Conservation (phyloP, 352 stramenopile genomes). For the Stramenopiles sp. region DNA sequence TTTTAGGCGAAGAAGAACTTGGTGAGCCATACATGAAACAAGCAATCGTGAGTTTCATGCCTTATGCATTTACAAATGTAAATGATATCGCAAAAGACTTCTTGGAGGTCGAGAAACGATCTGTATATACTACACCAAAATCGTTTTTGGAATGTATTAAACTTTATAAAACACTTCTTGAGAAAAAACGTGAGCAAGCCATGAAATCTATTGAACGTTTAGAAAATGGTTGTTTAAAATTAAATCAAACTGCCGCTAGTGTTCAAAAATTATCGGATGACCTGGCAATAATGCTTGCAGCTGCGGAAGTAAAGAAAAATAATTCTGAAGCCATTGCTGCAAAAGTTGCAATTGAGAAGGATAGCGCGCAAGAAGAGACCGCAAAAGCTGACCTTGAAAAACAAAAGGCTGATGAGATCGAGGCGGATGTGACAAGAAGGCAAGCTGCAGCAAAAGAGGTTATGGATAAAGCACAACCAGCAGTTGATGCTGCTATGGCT, state of each 20-base stretch:
- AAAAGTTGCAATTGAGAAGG: constrained; percentile 80
- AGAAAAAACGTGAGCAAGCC: constrained; percentile 77
- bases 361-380: constrained; percentile 62
- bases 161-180: constrained; percentile 90
- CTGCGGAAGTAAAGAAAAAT: constrained; percentile 82
- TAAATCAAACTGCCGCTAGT: constrained; percentile 82
- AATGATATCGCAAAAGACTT: constrained; percentile 79
- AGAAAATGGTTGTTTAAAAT: constrained; percentile 80
- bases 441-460: constrained; percentile 79
- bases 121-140: constrained; percentile 97
- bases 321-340: constrained; percentile 77
- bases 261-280: constrained; percentile 78
- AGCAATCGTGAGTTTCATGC: constrained; percentile 85
- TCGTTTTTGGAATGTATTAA: constrained; percentile 91
- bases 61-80: constrained; percentile 87
- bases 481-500: constrained; percentile 79
- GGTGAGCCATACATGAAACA: constrained; percentile 49
- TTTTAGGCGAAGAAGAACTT: constrained; percentile 83
- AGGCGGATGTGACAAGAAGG: constrained; percentile 70
- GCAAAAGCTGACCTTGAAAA: constrained; percentile 61
- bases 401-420: constrained; percentile 66
- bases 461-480: constrained; percentile 76
- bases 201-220: constrained; percentile 83
- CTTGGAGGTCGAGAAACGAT: constrained; percentile 75
- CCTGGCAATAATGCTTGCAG: constrained; percentile 59